phyloP scores from a whole-genome alignment of 257 asterid species.

The Echium plantagineum region DNA sequence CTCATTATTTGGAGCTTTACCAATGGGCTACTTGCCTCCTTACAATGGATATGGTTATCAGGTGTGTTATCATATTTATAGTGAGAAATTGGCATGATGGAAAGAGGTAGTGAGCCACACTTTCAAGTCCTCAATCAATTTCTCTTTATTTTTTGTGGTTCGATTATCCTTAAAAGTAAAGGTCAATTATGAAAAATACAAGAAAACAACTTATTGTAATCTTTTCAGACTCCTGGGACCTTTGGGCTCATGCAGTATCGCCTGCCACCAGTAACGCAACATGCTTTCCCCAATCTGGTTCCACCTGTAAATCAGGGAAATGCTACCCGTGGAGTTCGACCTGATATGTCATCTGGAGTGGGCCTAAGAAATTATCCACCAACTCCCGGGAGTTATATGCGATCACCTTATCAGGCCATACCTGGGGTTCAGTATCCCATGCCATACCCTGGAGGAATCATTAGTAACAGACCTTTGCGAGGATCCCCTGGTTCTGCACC shows the following conservation, averaged over 20 bases:
- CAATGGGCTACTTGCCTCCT: slow-evolving; percentile 62
- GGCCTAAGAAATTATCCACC: slow-evolving; percentile 43
- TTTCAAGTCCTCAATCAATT: neutral
- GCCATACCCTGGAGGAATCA: slow-evolving; percentile 40
- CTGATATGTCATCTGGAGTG: slow-evolving; percentile 36
- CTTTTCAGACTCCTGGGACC: slow-evolving; percentile 47
- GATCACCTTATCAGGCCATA: slow-evolving; percentile 42
- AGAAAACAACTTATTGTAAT: slow-evolving; percentile 3
- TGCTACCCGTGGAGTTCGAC: slow-evolving; percentile 32
- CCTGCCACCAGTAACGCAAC: slow-evolving; percentile 43
- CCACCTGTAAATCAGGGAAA: slow-evolving; percentile 51
- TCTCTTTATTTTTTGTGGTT: neutral
- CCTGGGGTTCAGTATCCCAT: slow-evolving; percentile 52
- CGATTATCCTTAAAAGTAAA: neutral
- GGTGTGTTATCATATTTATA: slow-evolving; percentile 27
- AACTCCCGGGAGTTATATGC: slow-evolving; percentile 37
- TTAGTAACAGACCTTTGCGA: slow-evolving; percentile 25
- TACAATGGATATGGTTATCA: slow-evolving; percentile 73
- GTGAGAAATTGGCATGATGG: neutral
- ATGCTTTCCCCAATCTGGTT: slow-evolving; percentile 34
- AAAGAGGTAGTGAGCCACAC: neutral
- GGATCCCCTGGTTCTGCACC: slow-evolving; percentile 40
- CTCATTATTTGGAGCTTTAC: slow-evolving; percentile 49
- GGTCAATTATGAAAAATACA: neutral
- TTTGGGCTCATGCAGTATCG: slow-evolving; percentile 73